Conservation (phyloP, 495 filamentous ascomycete genomes). For the Aspergillus nidulans region DNA sequence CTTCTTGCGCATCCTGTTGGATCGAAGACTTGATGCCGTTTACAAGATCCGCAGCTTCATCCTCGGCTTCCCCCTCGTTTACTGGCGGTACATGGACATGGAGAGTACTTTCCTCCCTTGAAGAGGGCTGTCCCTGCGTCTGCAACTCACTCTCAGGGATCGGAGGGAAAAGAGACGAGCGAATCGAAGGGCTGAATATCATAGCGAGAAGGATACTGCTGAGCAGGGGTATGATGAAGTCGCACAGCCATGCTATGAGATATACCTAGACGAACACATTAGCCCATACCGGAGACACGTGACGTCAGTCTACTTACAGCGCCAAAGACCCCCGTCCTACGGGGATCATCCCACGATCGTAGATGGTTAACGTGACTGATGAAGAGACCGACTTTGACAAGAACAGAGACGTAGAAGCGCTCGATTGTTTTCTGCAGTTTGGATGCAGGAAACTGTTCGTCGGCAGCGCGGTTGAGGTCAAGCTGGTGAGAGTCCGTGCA, state of each 20-base stretch:
- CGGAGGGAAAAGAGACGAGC: background rate
- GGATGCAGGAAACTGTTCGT: slow-evolving; percentile 83
- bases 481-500: slow-evolving; percentile 41
- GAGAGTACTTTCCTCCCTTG: background rate
- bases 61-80: slow-evolving; percentile 7
- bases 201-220: slow-evolving; percentile 56
- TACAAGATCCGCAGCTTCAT: slow-evolving; percentile 3
- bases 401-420: slow-evolving; percentile 76
- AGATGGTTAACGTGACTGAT: slow-evolving; percentile 72
- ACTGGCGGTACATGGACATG: background rate
- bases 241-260: slow-evolving; percentile 66
- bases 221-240: slow-evolving; percentile 60
- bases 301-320: slow-evolving; percentile 46
- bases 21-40: background rate
- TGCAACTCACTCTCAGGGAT: background rate
- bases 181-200: slow-evolving; percentile 38
- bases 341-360: slow-evolving; percentile 74
- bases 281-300: background rate
- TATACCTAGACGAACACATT: slow-evolving; percentile 54
- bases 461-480: slow-evolving; percentile 73
- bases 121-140: background rate
- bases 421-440: slow-evolving; percentile 77
- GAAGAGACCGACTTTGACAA: slow-evolving; percentile 59
- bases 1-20: background rate
- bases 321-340: slow-evolving; percentile 65